Base-by-base conservation (phyloP, 352 stramenopile species). In the Phytophthora megakarya region DNA sequence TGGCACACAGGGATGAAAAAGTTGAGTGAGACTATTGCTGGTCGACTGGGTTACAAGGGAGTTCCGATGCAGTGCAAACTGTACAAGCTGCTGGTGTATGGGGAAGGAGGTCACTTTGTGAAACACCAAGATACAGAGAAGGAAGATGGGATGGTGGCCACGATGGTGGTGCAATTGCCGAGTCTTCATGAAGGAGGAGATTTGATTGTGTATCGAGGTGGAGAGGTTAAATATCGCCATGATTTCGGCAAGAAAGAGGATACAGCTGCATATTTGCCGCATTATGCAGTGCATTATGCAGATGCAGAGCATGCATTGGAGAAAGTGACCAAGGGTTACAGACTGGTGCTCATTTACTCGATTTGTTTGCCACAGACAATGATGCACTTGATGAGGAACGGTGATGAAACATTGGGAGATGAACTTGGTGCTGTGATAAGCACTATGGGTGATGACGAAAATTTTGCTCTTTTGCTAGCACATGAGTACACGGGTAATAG, bases 261-360 rank as follows among this genome's bases (percentile, higher is more conserved):
- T 6, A 47, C 30, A 5, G 42, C 35, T 2, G 32, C 55, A 25
- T 66, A 40, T 16, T 25, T 33, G 1, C 48, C 49, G 5, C 42
- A 70, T 11, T 65, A 58, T 18, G 62, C 62, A 3, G 62, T 70
- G 5, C 62, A 70, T 19, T 71, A 70, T n/a, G 55, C 63, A 13
- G 63, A 71, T 39, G 55, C 63, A 6, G 54, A 59, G 21, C 63
- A 66, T 18, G 40, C 63, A 4, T 21, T 66, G 21, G 55, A 66
- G 13, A 30, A 46, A 21, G 49, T 71, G 26, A 10, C 26, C 9
- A 10, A 32, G 26, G 26, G 26, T 5, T 32, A 32, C 9, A 5
- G 26, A 9, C 9, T 32, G 9, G 26, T 32, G 5, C 26, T 32
- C 5, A 9, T 32, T 5, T 32, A 32, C 5, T 32, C 26, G 9